These are phyloP conservation scores for Cladophialophora psammophila DNA, from an alignment of 2,329 filamentous ascomycete species.

Conservation along the genomic window DNA sequence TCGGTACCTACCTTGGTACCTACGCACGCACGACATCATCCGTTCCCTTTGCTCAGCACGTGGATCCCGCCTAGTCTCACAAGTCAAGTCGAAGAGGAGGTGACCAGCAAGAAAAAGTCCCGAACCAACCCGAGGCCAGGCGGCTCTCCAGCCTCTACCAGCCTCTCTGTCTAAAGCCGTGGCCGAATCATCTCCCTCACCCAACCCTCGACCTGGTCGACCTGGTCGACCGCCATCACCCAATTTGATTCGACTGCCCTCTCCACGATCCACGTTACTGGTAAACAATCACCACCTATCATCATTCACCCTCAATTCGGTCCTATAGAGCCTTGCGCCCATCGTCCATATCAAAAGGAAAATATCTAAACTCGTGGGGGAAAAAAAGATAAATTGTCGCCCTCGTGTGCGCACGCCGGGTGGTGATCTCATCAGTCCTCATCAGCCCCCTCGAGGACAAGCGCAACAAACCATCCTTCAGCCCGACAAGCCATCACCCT, in stretches of 20 bases:
- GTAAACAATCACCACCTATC: conserved; percentile 36
- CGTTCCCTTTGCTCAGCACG: conserved; percentile 17
- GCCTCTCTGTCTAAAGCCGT: not conserved
- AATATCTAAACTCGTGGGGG: not conserved
- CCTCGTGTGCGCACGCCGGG: conserved; percentile 9
- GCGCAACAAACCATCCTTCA: conserved; percentile 22
- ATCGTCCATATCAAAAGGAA: conserved; percentile 8
- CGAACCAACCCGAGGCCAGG: conserved; percentile 25
- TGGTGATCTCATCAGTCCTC: conserved; percentile 32
- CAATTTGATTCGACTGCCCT: conserved; percentile 35
- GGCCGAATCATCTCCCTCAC: conserved; percentile 30
- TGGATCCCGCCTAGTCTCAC: conserved; percentile 20
- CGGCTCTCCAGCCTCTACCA: conserved; percentile 20
- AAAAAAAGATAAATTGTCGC: not conserved
- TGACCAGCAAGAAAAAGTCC: conserved; percentile 16
- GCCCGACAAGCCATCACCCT: conserved; percentile 24
- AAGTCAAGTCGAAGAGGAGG: conserved; percentile 3
- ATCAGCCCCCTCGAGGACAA: conserved; percentile 14
- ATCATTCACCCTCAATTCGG: conserved; percentile 25
- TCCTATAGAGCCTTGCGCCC: conserved; percentile 28
- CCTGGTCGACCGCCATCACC: conserved; percentile 7
- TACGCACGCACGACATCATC: conserved; percentile 29
- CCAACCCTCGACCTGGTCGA: conserved; percentile 11
- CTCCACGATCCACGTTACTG: conserved; percentile 33
- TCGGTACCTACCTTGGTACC: no score